Base-by-base conservation (phyloP, 2,329 filamentous ascomycete species). In the Thelonectria blattea region DNA sequence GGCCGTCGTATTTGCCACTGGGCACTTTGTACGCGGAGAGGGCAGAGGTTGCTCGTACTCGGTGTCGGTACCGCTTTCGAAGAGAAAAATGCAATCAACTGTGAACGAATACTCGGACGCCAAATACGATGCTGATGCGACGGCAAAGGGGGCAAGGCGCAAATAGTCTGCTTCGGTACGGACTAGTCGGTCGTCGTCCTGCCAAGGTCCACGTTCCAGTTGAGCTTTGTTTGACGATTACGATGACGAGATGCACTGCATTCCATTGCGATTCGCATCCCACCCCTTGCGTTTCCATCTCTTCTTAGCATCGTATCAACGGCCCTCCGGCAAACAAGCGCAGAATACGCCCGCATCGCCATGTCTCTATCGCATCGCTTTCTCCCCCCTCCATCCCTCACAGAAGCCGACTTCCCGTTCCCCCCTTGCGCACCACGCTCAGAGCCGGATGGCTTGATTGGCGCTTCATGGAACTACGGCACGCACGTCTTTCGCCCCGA, bases 401-500 rank as follows among this genome's bases (percentile, higher is more conserved):
- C 41, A n/a, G 43, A 46, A 27, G 43, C 43, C 43, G 43, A 27
- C 43, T 46, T 24, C 18, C 43, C 43, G 43, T 46, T 17, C 43
- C 22, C 4, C 45, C 34, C 17, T 17, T 18, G 34, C 52, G 4
- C n/a, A 55, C 39, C 27, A 17, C 27, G 17, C 22, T 6, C 9
- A 22, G 3, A 18, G 30, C n/a, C 18, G 42, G 17, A 47, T 9
- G 32, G 32, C 10, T 4, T 37, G 34, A 15, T 37, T 37, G 47
- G 34, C 27, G 27, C 27, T 22, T 18, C 47, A 18, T 43, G 37
- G 34, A 18, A 34, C 34, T 37, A 8, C 15, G 20, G 42, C 42
- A 39, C 41, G 32, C 24, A 22, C 41, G 32, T 49, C 34, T 32
- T 49, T n/a, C 43, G 14, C 27, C n/a, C 45, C 53, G 53, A 56